phyloP scores from a whole-genome alignment of 1,139 yeast species.

The Casaregolazyma lundiana region DNA sequence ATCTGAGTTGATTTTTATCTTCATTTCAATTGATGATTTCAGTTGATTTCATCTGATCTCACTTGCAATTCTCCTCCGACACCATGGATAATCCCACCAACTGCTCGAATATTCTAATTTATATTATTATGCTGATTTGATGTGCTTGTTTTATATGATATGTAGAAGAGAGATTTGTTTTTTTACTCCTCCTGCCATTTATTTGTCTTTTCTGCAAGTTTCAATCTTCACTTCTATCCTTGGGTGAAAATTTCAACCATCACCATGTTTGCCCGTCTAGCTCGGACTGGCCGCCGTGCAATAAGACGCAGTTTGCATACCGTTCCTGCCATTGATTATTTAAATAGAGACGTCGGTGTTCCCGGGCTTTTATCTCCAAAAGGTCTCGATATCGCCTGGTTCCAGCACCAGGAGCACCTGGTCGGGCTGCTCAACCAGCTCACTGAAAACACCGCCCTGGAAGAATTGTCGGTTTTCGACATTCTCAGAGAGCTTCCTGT shows the following conservation, averaged over 20 bases:
- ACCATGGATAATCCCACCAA: too few species aligned
- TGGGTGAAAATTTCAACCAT: constrained; percentile 6
- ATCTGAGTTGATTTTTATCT: neutral
- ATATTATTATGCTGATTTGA: neutral
- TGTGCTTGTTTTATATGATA: neutral
- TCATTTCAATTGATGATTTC: neutral
- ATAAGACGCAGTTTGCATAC: constrained; percentile 21
- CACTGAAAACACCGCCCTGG: constrained; percentile 21
- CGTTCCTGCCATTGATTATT: constrained; percentile 31
- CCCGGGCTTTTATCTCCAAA: constrained; percentile 64
- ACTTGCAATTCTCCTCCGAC: too few species aligned
- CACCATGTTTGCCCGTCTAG: neutral
- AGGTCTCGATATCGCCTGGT: constrained; percentile 78
- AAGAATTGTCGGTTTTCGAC: constrained; percentile 38
- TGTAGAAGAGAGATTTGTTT: neutral
- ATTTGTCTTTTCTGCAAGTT: constrained; percentile 3
- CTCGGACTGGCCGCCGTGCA: neutral
- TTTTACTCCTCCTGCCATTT: neutral
- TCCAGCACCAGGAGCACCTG: constrained; percentile 67
- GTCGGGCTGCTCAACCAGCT: constrained; percentile 59
- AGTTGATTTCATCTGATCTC: too few species aligned
- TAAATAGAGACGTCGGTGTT: constrained; percentile 47
- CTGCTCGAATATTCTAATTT: neutral
- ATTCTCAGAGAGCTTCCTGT: constrained; percentile 61
- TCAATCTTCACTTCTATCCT: neutral